Conservation (phyloP, 2,329 filamentous ascomycete genomes). For the Cladosporium velox region DNA sequence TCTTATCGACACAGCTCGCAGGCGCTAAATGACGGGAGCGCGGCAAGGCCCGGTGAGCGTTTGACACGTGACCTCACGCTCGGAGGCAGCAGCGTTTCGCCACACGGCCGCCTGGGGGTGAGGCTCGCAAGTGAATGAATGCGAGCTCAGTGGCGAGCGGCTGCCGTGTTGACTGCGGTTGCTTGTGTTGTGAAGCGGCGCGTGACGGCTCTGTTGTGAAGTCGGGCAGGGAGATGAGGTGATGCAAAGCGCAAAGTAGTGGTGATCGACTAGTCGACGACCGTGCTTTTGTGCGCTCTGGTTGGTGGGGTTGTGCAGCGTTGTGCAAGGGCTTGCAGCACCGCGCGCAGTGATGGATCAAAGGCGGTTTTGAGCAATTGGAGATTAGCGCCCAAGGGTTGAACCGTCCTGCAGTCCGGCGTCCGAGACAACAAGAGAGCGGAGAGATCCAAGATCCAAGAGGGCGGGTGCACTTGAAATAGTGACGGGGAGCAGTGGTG, state of each 20-base stretch:
- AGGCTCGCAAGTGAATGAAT: not conserved
- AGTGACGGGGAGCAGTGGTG: not conserved
- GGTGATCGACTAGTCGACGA: slow-evolving; percentile 15
- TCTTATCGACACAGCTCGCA: slow-evolving; percentile 19
- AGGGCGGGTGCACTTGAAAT: not conserved
- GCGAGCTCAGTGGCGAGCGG: slow-evolving; percentile 2
- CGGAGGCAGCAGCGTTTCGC: slow-evolving; percentile 17
- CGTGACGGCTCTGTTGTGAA: slow-evolving; percentile 10
- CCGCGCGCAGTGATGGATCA: not conserved
- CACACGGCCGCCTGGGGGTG: slow-evolving; percentile 2
- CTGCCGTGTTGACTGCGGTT: not conserved
- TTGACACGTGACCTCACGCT: slow-evolving; percentile 9
- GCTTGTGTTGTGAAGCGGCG: not conserved
- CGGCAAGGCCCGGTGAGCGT: not conserved
- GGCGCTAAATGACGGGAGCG: not conserved
- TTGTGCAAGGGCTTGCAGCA: slow-evolving; percentile 20
- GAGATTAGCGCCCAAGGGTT: not conserved
- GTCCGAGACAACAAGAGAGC: not conserved
- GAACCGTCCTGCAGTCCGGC: not conserved
- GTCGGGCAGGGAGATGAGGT: slow-evolving; percentile 12
- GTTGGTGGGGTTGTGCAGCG: slow-evolving; percentile 20
- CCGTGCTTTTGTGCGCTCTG: slow-evolving; percentile 19
- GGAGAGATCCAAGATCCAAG: not conserved
- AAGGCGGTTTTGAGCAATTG: not conserved
- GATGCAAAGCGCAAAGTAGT: slow-evolving; percentile 18